phyloP scores from a whole-genome alignment of 1,139 yeast species.

The Pichia sp. region DNA sequence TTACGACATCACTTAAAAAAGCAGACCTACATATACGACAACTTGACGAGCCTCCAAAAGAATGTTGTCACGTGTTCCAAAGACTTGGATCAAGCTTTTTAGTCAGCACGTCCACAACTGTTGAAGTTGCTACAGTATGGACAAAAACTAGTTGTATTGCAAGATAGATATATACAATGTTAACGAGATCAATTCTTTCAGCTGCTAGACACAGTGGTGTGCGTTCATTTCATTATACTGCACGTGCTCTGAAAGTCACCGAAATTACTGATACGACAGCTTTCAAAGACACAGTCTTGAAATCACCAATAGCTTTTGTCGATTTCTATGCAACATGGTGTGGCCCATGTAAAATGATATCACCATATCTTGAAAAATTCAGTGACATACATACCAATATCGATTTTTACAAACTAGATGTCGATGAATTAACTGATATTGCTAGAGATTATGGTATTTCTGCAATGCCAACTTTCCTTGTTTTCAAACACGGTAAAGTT shows the following conservation, averaged over 20 bases:
- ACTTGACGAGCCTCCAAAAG: no score
- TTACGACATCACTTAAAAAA: no score
- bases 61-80: no score
- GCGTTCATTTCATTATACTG: constrained; percentile 19
- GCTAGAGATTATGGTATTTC: constrained; percentile 64
- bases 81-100: no score
- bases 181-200: background rate
- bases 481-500: constrained; percentile 61
- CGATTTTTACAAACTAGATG: constrained; percentile 73
- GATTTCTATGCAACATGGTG: constrained; percentile 92
- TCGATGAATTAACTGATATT: constrained; percentile 53
- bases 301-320: constrained; percentile 57
- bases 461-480: constrained; percentile 85
- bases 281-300: constrained; percentile 41
- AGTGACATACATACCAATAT: constrained; percentile 38
- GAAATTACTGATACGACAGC: constrained; percentile 34
- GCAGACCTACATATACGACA: no score
- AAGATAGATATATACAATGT: no score
- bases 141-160: no score
- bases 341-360: constrained; percentile 85
- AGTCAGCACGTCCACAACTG: no score
- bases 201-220: background rate
- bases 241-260: constrained; percentile 18
- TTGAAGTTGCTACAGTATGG: no score
- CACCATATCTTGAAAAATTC: constrained; percentile 69